Evolutionary conservation across 176 grass and related monocot genomes (phyloP).

Genomic region (Avena eriantha): DNA sequence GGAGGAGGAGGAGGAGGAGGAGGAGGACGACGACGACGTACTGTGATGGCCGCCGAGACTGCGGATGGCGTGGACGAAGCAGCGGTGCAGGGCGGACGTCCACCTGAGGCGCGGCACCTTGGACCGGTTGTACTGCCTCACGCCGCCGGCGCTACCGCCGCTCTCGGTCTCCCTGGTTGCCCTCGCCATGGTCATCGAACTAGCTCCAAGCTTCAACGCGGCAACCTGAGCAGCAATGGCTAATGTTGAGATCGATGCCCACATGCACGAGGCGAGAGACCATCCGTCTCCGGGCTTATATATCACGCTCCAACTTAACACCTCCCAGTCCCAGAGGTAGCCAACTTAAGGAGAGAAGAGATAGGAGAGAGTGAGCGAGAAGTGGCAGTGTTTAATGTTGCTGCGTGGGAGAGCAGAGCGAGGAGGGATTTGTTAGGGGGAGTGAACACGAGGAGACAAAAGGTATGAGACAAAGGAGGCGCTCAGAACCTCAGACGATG

Average conservation of each 20-base stretch:
- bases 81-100: conserved; percentile 90
- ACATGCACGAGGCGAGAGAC: no score
- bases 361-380: no score
- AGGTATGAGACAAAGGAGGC: conserved; percentile 70
- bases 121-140: conserved; percentile 85
- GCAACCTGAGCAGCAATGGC: background rate
- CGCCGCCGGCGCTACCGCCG: conserved; percentile 11
- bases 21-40: conserved; percentile 32
- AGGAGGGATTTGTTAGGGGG: background rate
- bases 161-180: no score
- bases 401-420: conserved; percentile 21
- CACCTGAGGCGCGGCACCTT: conserved; percentile 89
- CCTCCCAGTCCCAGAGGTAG: background rate
- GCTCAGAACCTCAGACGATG: conserved; percentile 46
- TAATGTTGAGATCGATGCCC: no score
- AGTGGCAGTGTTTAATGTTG: conserved; percentile 31
- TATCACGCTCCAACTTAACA: conserved; percentile 9
- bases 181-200: conserved; percentile 49
- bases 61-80: conserved; percentile 90
- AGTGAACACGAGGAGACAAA: conserved; percentile 63
- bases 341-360: background rate
- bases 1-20: no score
- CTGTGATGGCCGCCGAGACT: conserved; percentile 92
- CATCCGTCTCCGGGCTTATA: no score
- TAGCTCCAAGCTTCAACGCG: background rate